Evolutionary conservation across 441 rosid species (phyloP).

Genomic region (Adansonia grandidieri): DNA sequence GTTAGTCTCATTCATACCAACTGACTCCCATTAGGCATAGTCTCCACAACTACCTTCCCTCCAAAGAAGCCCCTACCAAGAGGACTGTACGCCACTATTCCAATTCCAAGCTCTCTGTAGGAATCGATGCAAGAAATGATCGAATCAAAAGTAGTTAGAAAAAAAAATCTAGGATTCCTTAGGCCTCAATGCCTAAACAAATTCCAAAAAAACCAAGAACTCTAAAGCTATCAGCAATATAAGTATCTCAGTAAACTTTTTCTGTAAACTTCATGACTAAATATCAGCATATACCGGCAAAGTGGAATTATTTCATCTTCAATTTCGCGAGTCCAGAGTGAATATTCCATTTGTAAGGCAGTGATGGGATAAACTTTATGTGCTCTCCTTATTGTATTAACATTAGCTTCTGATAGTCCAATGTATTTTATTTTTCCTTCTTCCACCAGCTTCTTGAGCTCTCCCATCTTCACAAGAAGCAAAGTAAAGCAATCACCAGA

Average conservation of each 20-base stretch:
- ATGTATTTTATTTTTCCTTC: conserved; percentile 50
- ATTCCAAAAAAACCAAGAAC: background rate
- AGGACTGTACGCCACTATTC: conserved; percentile 49
- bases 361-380: conserved; percentile 50
- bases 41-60: conserved; percentile 46
- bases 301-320: conserved; percentile 49
- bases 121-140: background rate
- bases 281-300: conserved; percentile 34
- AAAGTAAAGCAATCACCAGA: background rate
- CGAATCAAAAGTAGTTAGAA: background rate
- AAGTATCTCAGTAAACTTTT: background rate
- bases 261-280: background rate
- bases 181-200: background rate
- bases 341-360: conserved; percentile 54
- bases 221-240: background rate
- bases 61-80: conserved; percentile 52
- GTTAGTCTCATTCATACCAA: conserved; percentile 31
- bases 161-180: background rate
- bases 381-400: conserved; percentile 47
- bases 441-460: conserved; percentile 48
- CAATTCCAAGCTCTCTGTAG: conserved; percentile 51
- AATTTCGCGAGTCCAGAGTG: conserved; percentile 47
- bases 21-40: conserved; percentile 32
- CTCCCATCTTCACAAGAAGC: conserved; percentile 32
- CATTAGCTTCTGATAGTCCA: conserved; percentile 49